Evolutionary conservation across 768 basidiomycete genomes (phyloP), one percentile per base, ranked within the genome.

Genomic region (Tricholoma matsutake): DNA sequence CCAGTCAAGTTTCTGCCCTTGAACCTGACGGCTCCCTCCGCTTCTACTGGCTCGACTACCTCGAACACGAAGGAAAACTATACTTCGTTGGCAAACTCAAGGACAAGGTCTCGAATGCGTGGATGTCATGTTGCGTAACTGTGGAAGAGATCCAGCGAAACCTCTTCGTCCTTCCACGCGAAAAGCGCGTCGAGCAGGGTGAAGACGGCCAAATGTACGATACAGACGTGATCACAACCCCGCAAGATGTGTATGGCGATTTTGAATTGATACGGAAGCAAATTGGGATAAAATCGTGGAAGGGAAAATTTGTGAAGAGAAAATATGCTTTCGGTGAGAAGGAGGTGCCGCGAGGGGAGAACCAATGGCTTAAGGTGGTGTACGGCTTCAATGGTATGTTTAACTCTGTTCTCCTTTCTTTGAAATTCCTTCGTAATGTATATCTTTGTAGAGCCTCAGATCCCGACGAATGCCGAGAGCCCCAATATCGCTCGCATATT

Each of bases 41-140:
- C 28, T 95, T 99, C 79, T 99, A 89, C 79, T 99, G 97, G 97
- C 79, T 98, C 20, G 97, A 99, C 70, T 94, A 94, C 68, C 85
- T 96, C 34, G 94, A 98, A 70, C 82, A 85, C 53, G 84, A 90
- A 14, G 96, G 95, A 14, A 85, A 83, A 61, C 78, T 99, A 3
- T 89, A 93, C 70, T 89, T 99, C 64, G 84, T 92, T 47, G 97
- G 97, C 6, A 98, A 98, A 75, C 83, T 95, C 45, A 86, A 89
- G 65, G 94, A 96, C 75, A 89, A 88, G 73, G 74, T 78, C 4
- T 82, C 85, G 3, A 79, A 79, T 14, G 69, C 79, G 7, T 96
- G 89, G 86, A 76, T 92, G 3, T 96, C 93, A 6, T 93, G 91
- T 63, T 96, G 94, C 67, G 81, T 98, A 41, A 89, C 88, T 2